Percentiles rank a stretch among this genome's conserved stretches.
phyloP scores from a whole-genome alignment of 2,329 filamentous ascomycete genomes.

The Byssochlamys sp. region DNA sequence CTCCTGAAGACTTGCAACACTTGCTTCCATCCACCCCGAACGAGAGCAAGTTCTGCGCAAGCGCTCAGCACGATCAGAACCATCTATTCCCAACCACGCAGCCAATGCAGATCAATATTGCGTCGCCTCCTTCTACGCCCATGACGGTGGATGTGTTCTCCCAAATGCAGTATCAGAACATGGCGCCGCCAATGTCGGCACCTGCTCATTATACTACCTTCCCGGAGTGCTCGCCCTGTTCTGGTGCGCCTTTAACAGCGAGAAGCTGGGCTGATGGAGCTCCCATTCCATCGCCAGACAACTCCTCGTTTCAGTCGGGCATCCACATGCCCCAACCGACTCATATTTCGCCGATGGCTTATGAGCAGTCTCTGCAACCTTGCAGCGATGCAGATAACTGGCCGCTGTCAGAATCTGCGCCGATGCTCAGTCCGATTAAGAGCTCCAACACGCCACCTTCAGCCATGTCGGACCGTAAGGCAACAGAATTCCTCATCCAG shows the following conservation, averaged over 20 bases:
- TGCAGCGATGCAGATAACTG: constrained; percentile 19
- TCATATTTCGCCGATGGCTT: constrained; percentile 30
- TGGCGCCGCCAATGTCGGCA: constrained; percentile 33
- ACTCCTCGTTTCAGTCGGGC: constrained; percentile 21
- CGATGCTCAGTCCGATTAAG: constrained; percentile 24
- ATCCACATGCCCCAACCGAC: constrained; percentile 25
- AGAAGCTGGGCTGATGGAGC: constrained; percentile 34
- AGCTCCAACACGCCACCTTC: constrained; percentile 19
- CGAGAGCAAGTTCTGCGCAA: constrained; percentile 29
- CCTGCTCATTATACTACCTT: constrained; percentile 35
- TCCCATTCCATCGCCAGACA: constrained; percentile 33
- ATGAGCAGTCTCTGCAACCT: constrained; percentile 25
- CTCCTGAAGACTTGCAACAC: constrained; percentile 33
- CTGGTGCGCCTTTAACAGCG: constrained; percentile 28
- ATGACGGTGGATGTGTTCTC: constrained; percentile 29
- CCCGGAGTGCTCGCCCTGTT: constrained; percentile 31
- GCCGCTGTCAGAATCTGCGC: constrained; percentile 20
- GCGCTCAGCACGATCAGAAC: constrained; percentile 20
- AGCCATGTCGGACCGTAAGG: constrained; percentile 20
- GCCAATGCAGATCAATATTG: constrained; percentile 32
- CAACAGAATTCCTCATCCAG: constrained; percentile 34
- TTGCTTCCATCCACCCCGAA: constrained; percentile 32
- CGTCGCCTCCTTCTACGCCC: constrained; percentile 38
- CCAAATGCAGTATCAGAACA: constrained; percentile 27
- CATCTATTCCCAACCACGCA: constrained; percentile 31